Evolutionary conservation across 768 basidiomycete species (phyloP).

Genomic region (Kwoniella heveanensis): DNA sequence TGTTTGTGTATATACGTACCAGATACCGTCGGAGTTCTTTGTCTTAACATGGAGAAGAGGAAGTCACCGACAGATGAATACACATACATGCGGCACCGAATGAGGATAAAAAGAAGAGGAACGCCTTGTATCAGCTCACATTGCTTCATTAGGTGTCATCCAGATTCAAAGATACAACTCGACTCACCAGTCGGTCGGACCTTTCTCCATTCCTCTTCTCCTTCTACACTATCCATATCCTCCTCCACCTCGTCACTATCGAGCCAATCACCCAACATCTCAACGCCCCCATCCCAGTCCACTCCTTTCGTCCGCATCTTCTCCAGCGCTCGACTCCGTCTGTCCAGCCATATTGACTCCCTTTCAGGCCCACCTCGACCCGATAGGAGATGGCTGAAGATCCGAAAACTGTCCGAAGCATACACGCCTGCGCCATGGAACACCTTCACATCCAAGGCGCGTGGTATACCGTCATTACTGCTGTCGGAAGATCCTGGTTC

Average conservation of each 20-base stretch:
- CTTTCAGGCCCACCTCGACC: slow-evolving; percentile 45
- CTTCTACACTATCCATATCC: slow-evolving; percentile 26
- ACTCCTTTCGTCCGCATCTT: slow-evolving; percentile 12
- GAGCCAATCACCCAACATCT: slow-evolving; percentile 27
- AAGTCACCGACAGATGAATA: too few species aligned
- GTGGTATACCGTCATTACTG: too few species aligned
- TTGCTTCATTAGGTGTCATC: too few species aligned
- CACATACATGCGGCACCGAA: too few species aligned
- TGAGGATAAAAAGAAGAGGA: not conserved
- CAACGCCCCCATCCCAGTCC: slow-evolving; percentile 8
- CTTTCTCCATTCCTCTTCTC: slow-evolving; percentile 64
- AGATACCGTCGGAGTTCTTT: slow-evolving; percentile 71
- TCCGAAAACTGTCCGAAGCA: slow-evolving; percentile 74
- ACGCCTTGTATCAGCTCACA: too few species aligned
- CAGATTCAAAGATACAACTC: too few species aligned
- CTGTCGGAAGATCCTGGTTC: too few species aligned
- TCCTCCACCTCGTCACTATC: slow-evolving; percentile 17
- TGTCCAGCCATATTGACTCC: slow-evolving; percentile 37
- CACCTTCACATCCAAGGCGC: slow-evolving; percentile 59
- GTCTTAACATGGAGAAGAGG: slow-evolving; percentile 55
- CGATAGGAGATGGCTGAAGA: slow-evolving; percentile 60
- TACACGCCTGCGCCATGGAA: slow-evolving; percentile 70
- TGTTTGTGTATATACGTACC: slow-evolving; percentile 58
- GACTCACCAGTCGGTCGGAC: slow-evolving; percentile 61
- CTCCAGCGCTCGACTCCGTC: slow-evolving; percentile 23